Evolutionary conservation across 108 stramenopile species (phyloP), one percentile per base, ranked within the genome.

Genomic region (Skeletonema tropicum): DNA sequence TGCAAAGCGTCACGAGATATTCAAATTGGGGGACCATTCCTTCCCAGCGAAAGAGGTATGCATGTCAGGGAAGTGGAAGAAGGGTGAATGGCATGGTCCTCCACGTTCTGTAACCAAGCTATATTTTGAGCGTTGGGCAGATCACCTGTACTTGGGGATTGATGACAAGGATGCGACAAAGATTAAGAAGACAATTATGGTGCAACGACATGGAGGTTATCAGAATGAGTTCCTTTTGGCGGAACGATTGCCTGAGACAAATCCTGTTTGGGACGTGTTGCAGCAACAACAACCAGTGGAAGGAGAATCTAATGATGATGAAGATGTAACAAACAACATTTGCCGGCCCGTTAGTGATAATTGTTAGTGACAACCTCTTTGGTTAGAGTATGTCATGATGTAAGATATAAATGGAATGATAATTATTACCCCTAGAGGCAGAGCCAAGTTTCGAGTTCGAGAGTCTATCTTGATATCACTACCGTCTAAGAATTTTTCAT

Each of bases 171-270:
- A 64, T 71, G 60, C 65, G 2, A 26, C 66, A 19, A 75, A 68
- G 19, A 68, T 75, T 31, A 23, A 39, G 31, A 75, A 68, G 25
- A 68, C 57, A 60, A 68, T 63, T 25, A 71, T 66, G 70, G 70
- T 71, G 5, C 69, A 71, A 52, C 32, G 55, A 4, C 13, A 74
- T 60, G 83, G 85, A 10, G 88, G 88, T 15, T 89, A 83, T 76
- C 88, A 89, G 64, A 89, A 89, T 71, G 66, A 75, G 57, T 89
- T 78, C 46, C 46, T 89, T 11, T 87, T 89, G 80, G 88, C 88
- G 8, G 81, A 89, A 64, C 66, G 87, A 19, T 17, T 30, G 10
- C 85, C 87, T 5, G 64, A 39, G n/a, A 80, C 85, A 31, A 14
- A 57, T 5, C 2, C 57, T 13, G 39, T 88, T 7, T 86, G 83